Percentiles rank a stretch among this genome's conserved stretches.
phyloP scores from a whole-genome alignment of 2,329 filamentous ascomycete species.

The Scedosporium dehoogii region DNA sequence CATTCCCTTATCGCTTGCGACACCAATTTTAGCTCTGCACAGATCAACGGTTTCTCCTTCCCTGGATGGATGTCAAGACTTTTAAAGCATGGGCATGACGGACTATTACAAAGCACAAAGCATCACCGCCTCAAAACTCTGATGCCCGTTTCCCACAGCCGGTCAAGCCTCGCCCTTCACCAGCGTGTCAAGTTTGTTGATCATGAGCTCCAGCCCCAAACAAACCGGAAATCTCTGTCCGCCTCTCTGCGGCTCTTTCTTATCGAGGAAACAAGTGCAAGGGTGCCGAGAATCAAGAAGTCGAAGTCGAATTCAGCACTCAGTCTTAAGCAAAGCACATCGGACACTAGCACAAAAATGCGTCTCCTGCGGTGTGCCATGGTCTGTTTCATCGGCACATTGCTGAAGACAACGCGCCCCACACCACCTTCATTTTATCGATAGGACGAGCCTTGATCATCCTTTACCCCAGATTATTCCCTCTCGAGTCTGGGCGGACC shows the following conservation, averaged over 20 bases:
- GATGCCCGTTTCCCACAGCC: background rate
- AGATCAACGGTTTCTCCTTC: background rate
- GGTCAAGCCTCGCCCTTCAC: background rate
- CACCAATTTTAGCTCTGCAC: background rate
- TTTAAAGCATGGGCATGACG: too few species aligned
- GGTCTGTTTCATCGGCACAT: slow-evolving; percentile 1
- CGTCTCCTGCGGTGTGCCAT: background rate
- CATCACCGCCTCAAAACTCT: background rate
- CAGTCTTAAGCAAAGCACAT: background rate
- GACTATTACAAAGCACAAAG: too few species aligned
- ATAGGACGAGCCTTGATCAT: background rate
- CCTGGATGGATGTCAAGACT: too few species aligned
- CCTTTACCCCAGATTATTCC: background rate
- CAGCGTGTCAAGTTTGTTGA: background rate
- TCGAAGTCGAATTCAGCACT: background rate
- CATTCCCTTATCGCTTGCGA: background rate
- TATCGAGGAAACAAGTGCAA: background rate
- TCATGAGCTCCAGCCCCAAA: background rate
- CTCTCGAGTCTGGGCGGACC: background rate
- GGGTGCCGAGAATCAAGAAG: background rate
- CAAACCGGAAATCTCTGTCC: background rate
- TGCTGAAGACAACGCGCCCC: background rate
- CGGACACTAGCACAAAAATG: background rate
- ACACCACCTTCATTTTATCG: background rate
- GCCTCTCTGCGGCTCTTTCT: background rate